phyloP scores from a whole-genome alignment of 495 filamentous ascomycete species.

The Lasiosphaeriaceae sp. region DNA sequence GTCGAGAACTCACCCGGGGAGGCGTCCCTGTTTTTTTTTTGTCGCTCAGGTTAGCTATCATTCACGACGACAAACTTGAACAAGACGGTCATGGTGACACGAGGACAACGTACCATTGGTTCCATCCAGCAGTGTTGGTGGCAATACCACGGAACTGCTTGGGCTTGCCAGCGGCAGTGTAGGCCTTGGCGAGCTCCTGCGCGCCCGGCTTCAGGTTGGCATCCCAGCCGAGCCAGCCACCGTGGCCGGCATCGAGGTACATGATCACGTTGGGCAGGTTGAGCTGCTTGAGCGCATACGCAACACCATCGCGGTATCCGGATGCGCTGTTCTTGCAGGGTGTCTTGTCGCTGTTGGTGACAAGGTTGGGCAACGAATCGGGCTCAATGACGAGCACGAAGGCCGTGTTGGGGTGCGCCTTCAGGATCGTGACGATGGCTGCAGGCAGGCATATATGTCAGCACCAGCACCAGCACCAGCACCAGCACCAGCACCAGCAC shows the following conservation, averaged over 20 bases:
- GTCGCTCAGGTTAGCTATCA: not conserved
- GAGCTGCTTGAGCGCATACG: conserved; percentile 67
- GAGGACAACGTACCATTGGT: conserved; percentile 48
- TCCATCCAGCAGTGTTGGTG: conserved; percentile 80
- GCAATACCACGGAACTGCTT: conserved; percentile 65
- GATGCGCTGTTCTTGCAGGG: conserved; percentile 61
- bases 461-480: no score
- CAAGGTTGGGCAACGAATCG: conserved; percentile 75
- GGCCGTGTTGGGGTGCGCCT: conserved; percentile 51
- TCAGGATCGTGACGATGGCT: conserved; percentile 55
- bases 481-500: no score
- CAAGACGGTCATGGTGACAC: not conserved
- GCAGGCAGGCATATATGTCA: no score
- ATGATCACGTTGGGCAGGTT: conserved; percentile 75
- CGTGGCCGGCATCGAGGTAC: conserved; percentile 81
- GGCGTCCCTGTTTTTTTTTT: conserved; percentile 38
- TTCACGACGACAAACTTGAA: no score
- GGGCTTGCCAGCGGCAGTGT: conserved; percentile 61
- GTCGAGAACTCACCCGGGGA: conserved; percentile 52
- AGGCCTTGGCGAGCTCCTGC: conserved; percentile 61
- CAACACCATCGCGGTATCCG: conserved; percentile 65
- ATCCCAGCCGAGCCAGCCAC: conserved; percentile 80
- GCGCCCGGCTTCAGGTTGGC: conserved; percentile 73
- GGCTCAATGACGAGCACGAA: conserved; percentile 63
- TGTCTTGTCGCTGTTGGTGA: conserved; percentile 64